A percentile compares a stretch with the other conserved stretches of the same genome.
Conservation (phyloP, 441 rosid species). For the Lepidium campestre region DNA sequence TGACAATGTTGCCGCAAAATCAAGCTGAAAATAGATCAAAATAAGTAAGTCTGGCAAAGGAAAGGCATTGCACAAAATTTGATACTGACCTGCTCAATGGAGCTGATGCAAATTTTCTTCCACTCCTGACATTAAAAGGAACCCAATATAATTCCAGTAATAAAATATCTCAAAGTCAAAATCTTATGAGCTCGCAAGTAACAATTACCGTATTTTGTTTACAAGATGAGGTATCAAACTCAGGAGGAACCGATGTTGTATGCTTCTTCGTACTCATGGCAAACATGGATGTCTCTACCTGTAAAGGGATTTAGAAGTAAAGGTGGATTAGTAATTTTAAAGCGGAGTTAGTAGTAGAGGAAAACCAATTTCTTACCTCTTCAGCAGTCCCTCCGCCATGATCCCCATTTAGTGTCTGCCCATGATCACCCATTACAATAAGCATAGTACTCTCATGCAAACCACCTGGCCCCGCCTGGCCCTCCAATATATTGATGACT, state of each 20-base stretch:
- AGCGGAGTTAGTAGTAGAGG: background rate
- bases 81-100: constrained; percentile 72
- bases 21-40: constrained; percentile 55
- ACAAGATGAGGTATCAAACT: constrained; percentile 64
- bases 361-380: constrained; percentile 50
- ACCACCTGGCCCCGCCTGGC: constrained; percentile 78
- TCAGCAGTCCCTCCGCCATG: constrained; percentile 98
- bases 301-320: constrained; percentile 27
- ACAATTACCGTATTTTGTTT: constrained; percentile 48
- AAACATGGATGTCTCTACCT: constrained; percentile 94
- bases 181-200: background rate
- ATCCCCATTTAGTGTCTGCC: constrained; percentile 95
- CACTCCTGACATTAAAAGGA: constrained; percentile 48
- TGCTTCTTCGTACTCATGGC: constrained; percentile 84
- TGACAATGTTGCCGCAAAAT: constrained; percentile 86
- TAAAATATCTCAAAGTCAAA: background rate
- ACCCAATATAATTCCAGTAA: background rate
- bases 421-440: constrained; percentile 98
- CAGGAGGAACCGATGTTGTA: constrained; percentile 49
- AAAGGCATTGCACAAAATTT: constrained; percentile 16
- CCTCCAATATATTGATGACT: constrained; percentile 54
- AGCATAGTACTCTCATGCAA: constrained; percentile 82
- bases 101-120: constrained; percentile 50
- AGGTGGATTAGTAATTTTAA: constrained; percentile 6
- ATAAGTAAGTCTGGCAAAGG: constrained; percentile 2